Percentiles rank a stretch among this genome's conserved stretches.
Evolutionary conservation across 345 rosid species (phyloP).

Genomic region (Carallia brachiata): DNA sequence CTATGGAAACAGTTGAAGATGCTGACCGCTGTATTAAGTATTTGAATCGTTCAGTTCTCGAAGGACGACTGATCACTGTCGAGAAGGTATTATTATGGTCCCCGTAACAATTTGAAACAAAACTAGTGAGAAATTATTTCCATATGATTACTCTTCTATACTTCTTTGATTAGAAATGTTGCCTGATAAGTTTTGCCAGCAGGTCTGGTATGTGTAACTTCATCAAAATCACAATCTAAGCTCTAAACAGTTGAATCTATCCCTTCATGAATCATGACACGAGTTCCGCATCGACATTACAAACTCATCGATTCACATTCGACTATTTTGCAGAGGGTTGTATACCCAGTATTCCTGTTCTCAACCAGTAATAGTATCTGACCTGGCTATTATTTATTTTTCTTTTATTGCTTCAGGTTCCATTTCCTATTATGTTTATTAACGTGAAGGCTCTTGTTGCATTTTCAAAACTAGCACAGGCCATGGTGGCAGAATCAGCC

Average conservation of each 20-base stretch:
- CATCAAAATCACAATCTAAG: conserved; percentile 68
- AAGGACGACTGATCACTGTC: conserved; percentile 62
- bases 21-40: conserved; percentile 63
- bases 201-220: conserved; percentile 69
- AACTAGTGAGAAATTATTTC: conserved; percentile 9
- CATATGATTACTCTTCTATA: conserved; percentile 12
- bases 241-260: conserved; percentile 57
- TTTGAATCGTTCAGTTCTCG: conserved; percentile 58
- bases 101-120: background rate
- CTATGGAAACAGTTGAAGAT: conserved; percentile 51
- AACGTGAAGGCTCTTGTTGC: conserved; percentile 3
- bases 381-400: conserved; percentile 26
- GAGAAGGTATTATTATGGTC: conserved; percentile 44
- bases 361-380: conserved; percentile 34
- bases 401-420: background rate
- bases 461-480: conserved; percentile 2
- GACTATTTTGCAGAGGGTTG: conserved; percentile 50
- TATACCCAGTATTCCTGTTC: conserved; percentile 41
- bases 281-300: conserved; percentile 55
- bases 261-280: conserved; percentile 37
- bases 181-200: conserved; percentile 69
- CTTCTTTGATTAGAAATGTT: conserved; percentile 26
- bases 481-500: conserved; percentile 5
- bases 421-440: conserved; percentile 15
- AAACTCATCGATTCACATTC: conserved; percentile 56